These are phyloP conservation scores for Penicillium nordicum DNA, from an alignment of 2,329 filamentous ascomycete species.

Conservation along the genomic window DNA sequence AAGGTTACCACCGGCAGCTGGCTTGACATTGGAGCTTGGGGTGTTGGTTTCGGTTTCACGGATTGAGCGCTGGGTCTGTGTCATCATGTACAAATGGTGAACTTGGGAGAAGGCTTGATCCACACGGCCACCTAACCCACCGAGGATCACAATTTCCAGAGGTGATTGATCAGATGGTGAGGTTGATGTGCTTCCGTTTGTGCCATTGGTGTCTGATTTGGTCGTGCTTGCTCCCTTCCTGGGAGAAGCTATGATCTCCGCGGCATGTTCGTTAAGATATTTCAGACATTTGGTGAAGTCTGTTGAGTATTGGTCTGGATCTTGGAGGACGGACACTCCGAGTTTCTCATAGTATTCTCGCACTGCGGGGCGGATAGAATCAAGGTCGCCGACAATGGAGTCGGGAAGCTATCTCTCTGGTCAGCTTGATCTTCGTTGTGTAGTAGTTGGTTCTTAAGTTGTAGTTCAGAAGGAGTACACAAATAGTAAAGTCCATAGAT, in stretches of 20 bases:
- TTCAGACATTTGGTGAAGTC: constrained; percentile 83
- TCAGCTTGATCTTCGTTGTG: constrained; percentile 1
- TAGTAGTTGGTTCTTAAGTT: not conserved
- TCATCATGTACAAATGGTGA: constrained; percentile 68
- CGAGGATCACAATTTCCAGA: constrained; percentile 72
- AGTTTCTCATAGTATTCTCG: constrained; percentile 63
- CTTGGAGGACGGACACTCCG: constrained; percentile 61
- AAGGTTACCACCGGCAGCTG: constrained; percentile 52
- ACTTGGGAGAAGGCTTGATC: constrained; percentile 90
- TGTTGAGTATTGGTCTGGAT: constrained; percentile 80
- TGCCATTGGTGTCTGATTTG: constrained; percentile 6
- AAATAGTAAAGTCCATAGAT: not conserved
- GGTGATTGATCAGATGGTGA: constrained; percentile 1
- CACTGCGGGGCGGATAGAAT: constrained; percentile 68
- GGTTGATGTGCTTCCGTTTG: not conserved
- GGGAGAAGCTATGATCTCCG: constrained; percentile 25
- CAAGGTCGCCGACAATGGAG: constrained; percentile 83
- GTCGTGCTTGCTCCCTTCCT: constrained; percentile 3
- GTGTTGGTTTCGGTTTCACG: constrained; percentile 1
- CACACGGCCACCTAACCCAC: constrained; percentile 82
- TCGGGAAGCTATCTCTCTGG: constrained; percentile 52
- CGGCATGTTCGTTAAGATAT: constrained; percentile 49
- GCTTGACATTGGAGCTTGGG: not conserved
- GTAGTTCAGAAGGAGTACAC: not conserved
- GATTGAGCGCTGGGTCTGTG: constrained; percentile 33